These are phyloP conservation scores for Tricholoma flavovirens DNA, from an alignment of 768 basidiomycete genomes.

Conservation along the genomic window DNA sequence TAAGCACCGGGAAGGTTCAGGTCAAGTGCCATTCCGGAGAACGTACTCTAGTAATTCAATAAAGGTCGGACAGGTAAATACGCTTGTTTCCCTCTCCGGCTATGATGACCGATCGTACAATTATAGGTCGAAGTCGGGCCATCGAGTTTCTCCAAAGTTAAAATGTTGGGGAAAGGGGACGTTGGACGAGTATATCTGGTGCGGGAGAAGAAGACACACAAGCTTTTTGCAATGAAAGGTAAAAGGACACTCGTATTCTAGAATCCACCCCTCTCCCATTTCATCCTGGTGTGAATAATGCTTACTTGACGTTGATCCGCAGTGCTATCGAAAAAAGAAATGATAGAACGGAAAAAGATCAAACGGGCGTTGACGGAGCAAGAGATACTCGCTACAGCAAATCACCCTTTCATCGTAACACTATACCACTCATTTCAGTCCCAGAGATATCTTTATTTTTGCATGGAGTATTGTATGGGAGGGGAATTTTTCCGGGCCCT, in stretches of 20 bases:
- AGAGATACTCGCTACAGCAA: constrained; percentile 96
- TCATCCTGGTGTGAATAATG: constrained; percentile 27
- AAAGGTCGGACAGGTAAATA: constrained; percentile 78
- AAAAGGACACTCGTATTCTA: constrained; percentile 26
- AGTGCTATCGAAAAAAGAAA: constrained; percentile 99
- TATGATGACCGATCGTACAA: constrained; percentile 9
- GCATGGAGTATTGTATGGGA: constrained; percentile 99
- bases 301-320: constrained; percentile 33
- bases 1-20: constrained; percentile 43
- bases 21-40: constrained; percentile 74
- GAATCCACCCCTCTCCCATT: constrained; percentile 2
- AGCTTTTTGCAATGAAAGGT: constrained; percentile 99
- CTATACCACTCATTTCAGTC: constrained; percentile 99
- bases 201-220: constrained; percentile 94
- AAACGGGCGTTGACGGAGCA: constrained; percentile 98
- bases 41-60: constrained; percentile 99
- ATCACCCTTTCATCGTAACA: constrained; percentile 99
- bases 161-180: constrained; percentile 97
- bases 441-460: constrained; percentile 95
- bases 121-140: constrained; percentile 88
- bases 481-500: constrained; percentile 99
- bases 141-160: constrained; percentile 92
- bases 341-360: constrained; percentile 99
- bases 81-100: not conserved
- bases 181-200: constrained; percentile 98